These are phyloP conservation scores for Spencermartinsiella ligniputridi DNA, from an alignment of 1,139 yeast genomes.

Conservation along the genomic window DNA sequence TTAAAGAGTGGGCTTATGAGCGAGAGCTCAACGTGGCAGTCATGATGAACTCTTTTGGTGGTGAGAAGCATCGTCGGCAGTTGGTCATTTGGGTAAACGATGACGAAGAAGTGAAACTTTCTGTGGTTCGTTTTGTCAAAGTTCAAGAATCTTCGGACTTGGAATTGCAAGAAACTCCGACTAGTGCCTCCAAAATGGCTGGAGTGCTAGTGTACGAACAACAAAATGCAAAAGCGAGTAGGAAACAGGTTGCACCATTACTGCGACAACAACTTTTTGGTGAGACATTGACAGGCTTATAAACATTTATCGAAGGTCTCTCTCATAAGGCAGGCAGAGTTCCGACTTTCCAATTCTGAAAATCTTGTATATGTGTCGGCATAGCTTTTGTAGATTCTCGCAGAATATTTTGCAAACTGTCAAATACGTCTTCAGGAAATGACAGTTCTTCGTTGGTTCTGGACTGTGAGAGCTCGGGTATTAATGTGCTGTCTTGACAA, in stretches of 20 bases:
- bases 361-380: constrained; percentile 33
- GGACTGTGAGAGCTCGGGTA: constrained; percentile 25
- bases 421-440: constrained; percentile 32
- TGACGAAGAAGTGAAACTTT: constrained; percentile 7
- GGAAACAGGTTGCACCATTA: constrained; percentile 82
- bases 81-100: constrained; percentile 39
- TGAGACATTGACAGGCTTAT: constrained; percentile 14
- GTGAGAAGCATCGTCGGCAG: constrained; percentile 54
- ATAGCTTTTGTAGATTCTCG: constrained; percentile 29
- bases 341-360: constrained; percentile 35
- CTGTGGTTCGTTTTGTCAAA: neutral
- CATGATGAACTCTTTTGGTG: constrained; percentile 58
- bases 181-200: neutral
- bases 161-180: constrained; percentile 4
- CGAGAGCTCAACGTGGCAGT: constrained; percentile 50
- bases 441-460: constrained; percentile 40
- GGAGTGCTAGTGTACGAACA: constrained; percentile 44
- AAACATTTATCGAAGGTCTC: neutral
- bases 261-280: constrained; percentile 26
- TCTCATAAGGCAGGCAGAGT: constrained; percentile 18
- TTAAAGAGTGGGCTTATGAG: constrained; percentile 37
- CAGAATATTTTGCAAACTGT: constrained; percentile 32
- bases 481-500: constrained; percentile 23
- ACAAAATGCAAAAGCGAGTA: constrained; percentile 54
- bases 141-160: constrained; percentile 2